Conservation (phyloP, 1,139 yeast species). For the Saccharomycopsis hybrid region DNA sequence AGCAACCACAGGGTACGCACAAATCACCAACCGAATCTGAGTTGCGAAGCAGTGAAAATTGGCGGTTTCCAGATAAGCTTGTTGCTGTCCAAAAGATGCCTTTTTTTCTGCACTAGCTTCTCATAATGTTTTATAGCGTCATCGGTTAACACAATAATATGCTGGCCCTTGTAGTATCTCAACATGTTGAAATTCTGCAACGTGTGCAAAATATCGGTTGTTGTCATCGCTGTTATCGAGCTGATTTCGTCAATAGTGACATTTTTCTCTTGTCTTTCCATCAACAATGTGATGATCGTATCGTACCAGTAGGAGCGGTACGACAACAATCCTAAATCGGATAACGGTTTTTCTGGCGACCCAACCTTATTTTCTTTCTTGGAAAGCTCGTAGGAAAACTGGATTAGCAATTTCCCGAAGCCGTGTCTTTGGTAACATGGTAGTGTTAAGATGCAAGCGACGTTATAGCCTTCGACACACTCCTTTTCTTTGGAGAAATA, state of each 20-base stretch:
- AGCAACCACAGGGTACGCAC: too few species aligned
- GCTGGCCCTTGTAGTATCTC: conserved; percentile 92
- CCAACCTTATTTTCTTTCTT: conserved; percentile 74
- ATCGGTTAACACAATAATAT: conserved; percentile 84
- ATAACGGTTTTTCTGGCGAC: conserved; percentile 91
- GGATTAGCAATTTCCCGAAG: conserved; percentile 82
- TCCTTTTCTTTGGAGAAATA: conserved; percentile 88
- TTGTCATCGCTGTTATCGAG: conserved; percentile 84
- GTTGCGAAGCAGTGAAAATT: conserved; percentile 89
- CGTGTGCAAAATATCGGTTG: conserved; percentile 91
- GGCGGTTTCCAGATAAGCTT: conserved; percentile 92
- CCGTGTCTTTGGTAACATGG: conserved; percentile 89
- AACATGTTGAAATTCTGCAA: conserved; percentile 85
- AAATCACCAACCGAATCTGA: conserved; percentile 85
- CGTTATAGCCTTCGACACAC: conserved; percentile 68
- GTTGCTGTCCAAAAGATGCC: conserved; percentile 68
- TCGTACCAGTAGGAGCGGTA: conserved; percentile 94
- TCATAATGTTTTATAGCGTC: conserved; percentile 75
- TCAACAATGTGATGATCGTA: conserved; percentile 65
- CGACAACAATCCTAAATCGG: conserved; percentile 78
- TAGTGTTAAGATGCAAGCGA: conserved; percentile 83
- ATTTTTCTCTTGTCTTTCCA: conserved; percentile 55
- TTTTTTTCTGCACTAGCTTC: conserved; percentile 63
- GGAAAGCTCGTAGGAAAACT: conserved; percentile 77
- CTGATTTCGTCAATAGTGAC: conserved; percentile 92